Evolutionary conservation across 202 grass and related monocot genomes (phyloP).

Genomic region (Elaeis oleifera): DNA sequence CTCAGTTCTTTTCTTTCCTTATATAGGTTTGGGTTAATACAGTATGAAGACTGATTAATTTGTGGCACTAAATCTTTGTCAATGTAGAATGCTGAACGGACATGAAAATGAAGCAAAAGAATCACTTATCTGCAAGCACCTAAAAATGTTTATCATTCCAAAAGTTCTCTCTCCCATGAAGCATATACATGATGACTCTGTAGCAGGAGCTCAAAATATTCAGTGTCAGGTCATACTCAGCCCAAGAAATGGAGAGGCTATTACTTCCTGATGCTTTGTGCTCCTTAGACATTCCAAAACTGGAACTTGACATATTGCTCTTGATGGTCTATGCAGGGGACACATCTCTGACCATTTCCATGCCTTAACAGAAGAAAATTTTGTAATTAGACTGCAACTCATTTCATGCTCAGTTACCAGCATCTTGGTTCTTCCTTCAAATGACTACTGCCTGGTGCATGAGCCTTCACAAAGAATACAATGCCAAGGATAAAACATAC

Average conservation of each 20-base stretch:
- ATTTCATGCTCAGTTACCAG: conserved; percentile 40
- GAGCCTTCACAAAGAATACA: too few species aligned
- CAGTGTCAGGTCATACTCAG: neutral
- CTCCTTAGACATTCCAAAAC: too few species aligned
- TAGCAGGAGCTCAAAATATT: neutral
- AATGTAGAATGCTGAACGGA: neutral
- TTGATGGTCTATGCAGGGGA: neutral
- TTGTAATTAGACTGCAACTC: conserved; percentile 7
- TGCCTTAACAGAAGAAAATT: conserved; percentile 1
- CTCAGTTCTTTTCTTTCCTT: too few species aligned
- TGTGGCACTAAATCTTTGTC: too few species aligned
- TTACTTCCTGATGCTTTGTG: too few species aligned
- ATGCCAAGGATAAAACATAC: too few species aligned
- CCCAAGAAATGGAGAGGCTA: too few species aligned
- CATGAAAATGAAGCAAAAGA: conserved; percentile 25
- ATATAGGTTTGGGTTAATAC: too few species aligned
- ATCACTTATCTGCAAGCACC: conserved; percentile 26
- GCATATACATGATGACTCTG: neutral
- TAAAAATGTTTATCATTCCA: neutral
- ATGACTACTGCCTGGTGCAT: conserved; percentile 22
- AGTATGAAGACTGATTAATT: too few species aligned
- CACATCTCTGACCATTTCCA: neutral
- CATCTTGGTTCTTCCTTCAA: conserved; percentile 51
- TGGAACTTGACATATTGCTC: too few species aligned
- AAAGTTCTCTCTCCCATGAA: neutral